Evolutionary conservation across 164 flowering plant genomes (phyloP).

Genomic region (Houttuynia cordata): DNA sequence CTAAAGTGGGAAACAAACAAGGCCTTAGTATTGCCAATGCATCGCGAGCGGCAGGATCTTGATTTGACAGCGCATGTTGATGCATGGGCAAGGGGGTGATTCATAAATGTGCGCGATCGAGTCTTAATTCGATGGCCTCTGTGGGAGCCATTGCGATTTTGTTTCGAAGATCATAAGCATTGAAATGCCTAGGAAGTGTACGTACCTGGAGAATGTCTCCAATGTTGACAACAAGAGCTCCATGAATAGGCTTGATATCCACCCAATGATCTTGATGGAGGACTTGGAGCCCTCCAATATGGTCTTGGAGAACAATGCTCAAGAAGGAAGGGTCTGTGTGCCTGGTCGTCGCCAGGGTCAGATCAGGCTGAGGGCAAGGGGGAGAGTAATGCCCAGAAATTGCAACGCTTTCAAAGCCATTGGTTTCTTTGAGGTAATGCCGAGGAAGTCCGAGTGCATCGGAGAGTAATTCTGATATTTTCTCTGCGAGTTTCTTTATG

Average conservation of each 20-base stretch:
- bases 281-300: slow-evolving; percentile 36
- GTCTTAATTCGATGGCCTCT: too few species aligned
- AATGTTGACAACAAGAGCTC: slow-evolving; percentile 28
- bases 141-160: too few species aligned
- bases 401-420: slow-evolving; percentile 8
- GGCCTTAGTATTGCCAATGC: too few species aligned
- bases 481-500: slow-evolving; percentile 9
- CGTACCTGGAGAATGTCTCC: slow-evolving; percentile 39
- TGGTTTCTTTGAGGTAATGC: slow-evolving; percentile 10
- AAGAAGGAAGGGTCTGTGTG: slow-evolving; percentile 32
- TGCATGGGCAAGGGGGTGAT: too few species aligned
- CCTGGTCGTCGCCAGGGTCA: slow-evolving; percentile 21
- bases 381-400: slow-evolving; percentile 28
- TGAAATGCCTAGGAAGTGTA: neutral
- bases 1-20: too few species aligned
- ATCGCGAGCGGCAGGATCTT: too few species aligned
- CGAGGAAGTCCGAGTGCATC: slow-evolving; percentile 19
- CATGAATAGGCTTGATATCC: slow-evolving; percentile 22
- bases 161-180: too few species aligned
- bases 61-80: too few species aligned
- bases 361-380: slow-evolving; percentile 36
- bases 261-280: slow-evolving; percentile 28
- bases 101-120: too few species aligned
- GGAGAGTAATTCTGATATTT: slow-evolving; percentile 18
- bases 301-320: slow-evolving; percentile 34